phyloP scores from a whole-genome alignment of 2,329 filamentous ascomycete genomes.

The Zymoseptoria ardabiliae region DNA sequence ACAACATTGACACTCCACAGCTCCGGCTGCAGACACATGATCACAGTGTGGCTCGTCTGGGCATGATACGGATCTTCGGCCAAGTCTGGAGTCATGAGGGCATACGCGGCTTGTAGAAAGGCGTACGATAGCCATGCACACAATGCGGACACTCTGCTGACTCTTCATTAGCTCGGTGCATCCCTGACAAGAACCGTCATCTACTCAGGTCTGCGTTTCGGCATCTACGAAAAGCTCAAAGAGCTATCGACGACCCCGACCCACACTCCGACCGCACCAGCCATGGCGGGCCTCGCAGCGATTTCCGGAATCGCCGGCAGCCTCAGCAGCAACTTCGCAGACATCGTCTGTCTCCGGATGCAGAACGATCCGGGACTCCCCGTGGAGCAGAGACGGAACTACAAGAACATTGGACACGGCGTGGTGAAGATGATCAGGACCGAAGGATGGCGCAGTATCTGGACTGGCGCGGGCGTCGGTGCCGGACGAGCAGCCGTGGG shows the following conservation, averaged over 20 bases:
- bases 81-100: conserved; percentile 15
- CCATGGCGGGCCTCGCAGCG: conserved; percentile 15
- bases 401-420: conserved; percentile 17
- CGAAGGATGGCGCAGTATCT: conserved; percentile 20
- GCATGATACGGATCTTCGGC: conserved; percentile 12
- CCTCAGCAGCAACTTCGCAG: conserved; percentile 17
- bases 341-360: conserved; percentile 19
- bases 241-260: conserved; percentile 15
- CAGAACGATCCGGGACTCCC: conserved; percentile 17
- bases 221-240: conserved; percentile 19
- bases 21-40: not conserved
- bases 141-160: conserved; percentile 1
- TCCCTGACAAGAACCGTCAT: conserved; percentile 15
- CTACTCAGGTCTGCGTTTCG: conserved; percentile 17
- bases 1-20: not conserved
- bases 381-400: conserved; percentile 12
- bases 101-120: conserved; percentile 17
- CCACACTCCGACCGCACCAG: conserved; percentile 12
- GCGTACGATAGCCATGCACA: conserved; percentile 4
- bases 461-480: conserved; percentile 19
- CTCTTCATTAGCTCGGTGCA: conserved; percentile 9
- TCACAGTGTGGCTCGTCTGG: not conserved
- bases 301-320: conserved; percentile 15
- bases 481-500: conserved; percentile 16
- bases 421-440: conserved; percentile 14